A percentile compares a stretch with the other conserved stretches of the same genome.
Evolutionary conservation across 2,329 filamentous ascomycete genomes (phyloP).

Genomic region (Taxawa tesnikishii): DNA sequence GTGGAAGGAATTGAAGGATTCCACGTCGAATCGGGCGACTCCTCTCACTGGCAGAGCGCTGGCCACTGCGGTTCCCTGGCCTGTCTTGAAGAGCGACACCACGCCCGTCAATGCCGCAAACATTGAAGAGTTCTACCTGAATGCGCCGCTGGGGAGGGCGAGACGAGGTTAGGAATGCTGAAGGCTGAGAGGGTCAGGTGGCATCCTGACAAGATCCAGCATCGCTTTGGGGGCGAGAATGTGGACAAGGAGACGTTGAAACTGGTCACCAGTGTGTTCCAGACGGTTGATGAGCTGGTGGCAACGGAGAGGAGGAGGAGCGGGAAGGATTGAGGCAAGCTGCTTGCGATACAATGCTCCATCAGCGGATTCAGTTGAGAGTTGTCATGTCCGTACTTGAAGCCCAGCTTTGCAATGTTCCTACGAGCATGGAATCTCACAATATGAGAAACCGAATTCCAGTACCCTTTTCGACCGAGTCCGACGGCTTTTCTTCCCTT

Average conservation of each 20-base stretch:
- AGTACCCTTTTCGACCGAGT: too few relatives aligned
- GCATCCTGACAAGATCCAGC: conserved; percentile 98
- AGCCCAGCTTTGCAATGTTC: too few relatives aligned
- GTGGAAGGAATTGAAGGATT: conserved; percentile 47
- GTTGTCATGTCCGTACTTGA: too few relatives aligned
- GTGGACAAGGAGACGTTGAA: conserved; percentile 63
- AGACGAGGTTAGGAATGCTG: conserved; percentile 37
- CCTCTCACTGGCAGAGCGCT: background rate
- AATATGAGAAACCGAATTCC: too few relatives aligned
- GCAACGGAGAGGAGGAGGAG: conserved; percentile 3
- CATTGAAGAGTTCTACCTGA: conserved; percentile 58
- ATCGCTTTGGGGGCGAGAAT: conserved; percentile 59
- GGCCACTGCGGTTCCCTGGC: conserved; percentile 51
- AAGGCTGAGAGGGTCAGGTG: conserved; percentile 83
- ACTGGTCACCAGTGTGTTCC: conserved; percentile 80
- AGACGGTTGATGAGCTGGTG: conserved; percentile 73
- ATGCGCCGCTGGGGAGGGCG: conserved; percentile 27
- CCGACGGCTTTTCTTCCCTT: too few relatives aligned
- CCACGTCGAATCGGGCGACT: background rate
- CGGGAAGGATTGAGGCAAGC: conserved; percentile 2
- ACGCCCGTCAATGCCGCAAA: conserved; percentile 45
- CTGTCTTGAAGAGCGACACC: conserved; percentile 49
- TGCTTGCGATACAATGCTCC: too few relatives aligned
- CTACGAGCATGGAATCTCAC: too few relatives aligned
- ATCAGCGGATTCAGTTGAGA: too few relatives aligned